Evolutionary conservation across 441 rosid genomes (phyloP).

Genomic region (Gossypium schwendimanii): DNA sequence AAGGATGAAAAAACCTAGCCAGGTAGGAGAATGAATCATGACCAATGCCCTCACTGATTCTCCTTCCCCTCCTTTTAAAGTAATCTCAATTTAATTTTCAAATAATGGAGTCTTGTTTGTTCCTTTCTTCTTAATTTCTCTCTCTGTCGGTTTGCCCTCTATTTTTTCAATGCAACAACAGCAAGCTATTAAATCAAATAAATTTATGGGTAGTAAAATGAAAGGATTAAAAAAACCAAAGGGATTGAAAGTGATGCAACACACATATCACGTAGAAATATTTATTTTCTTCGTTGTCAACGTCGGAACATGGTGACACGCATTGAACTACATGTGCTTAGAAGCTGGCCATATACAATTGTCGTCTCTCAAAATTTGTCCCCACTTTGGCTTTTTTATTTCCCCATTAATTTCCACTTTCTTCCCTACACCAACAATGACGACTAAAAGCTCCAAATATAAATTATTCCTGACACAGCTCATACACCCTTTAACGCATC

Average conservation of each 20-base stretch:
- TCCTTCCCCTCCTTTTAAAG: background rate
- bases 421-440: background rate
- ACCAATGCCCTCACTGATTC: background rate
- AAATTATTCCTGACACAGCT: background rate
- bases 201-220: too few relatives aligned
- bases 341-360: background rate
- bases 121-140: too few relatives aligned
- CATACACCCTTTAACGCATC: background rate
- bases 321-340: background rate
- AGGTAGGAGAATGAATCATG: background rate
- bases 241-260: background rate
- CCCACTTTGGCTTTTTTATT: background rate
- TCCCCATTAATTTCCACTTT: background rate
- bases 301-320: background rate
- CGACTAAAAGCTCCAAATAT: background rate
- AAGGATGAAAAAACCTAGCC: background rate
- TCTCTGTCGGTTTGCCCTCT: background rate
- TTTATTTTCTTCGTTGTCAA: background rate
- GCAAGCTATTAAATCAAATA: background rate
- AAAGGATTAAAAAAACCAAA: background rate
- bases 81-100: background rate
- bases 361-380: background rate
- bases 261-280: background rate
- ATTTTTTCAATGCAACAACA: background rate
- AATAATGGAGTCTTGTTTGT: background rate